Percentiles rank a stretch among this genome's conserved stretches.
phyloP scores from a whole-genome alignment of 2,329 filamentous ascomycete genomes.

The Cytospora leucostoma region DNA sequence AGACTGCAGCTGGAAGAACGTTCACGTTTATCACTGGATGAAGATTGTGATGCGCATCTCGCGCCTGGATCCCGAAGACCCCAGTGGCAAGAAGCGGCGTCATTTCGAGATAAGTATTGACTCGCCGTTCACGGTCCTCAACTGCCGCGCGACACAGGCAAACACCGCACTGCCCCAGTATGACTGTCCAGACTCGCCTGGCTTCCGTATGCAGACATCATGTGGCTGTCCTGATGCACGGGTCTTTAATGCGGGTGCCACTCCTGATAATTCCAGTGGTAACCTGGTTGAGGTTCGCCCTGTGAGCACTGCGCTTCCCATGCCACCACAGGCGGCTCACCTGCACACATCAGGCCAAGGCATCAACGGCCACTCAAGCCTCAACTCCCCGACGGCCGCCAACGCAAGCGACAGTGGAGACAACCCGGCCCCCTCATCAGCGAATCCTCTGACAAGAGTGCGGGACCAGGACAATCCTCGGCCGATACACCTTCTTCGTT shows the following conservation, averaged over 20 bases:
- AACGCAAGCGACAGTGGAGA: slow-evolving; percentile 21
- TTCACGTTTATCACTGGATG: slow-evolving; percentile 95
- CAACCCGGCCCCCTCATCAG: slow-evolving; percentile 29
- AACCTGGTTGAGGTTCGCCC: slow-evolving; percentile 42
- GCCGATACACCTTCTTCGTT: slow-evolving; percentile 81
- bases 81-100: slow-evolving; percentile 69
- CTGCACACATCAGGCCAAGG: slow-evolving; percentile 38
- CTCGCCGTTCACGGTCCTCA: slow-evolving; percentile 89
- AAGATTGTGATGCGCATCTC: slow-evolving; percentile 96
- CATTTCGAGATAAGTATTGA: slow-evolving; percentile 98
- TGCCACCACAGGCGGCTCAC: slow-evolving; percentile 59
- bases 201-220: slow-evolving; percentile 50
- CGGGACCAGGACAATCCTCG: slow-evolving; percentile 48
- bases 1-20: slow-evolving; percentile 91
- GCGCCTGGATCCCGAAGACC: slow-evolving; percentile 75
- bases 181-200: slow-evolving; percentile 54
- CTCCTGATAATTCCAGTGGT: slow-evolving; percentile 63
- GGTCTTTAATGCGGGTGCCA: slow-evolving; percentile 55
- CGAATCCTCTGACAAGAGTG: slow-evolving; percentile 42
- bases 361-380: slow-evolving; percentile 22
- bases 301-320: slow-evolving; percentile 40
- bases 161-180: slow-evolving; percentile 88
- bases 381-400: slow-evolving; percentile 28
- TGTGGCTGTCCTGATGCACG: slow-evolving; percentile 58
- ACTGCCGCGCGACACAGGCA: slow-evolving; percentile 87